Evolutionary conservation across 805 yeast genomes (phyloP).

Genomic region (Wickerhamomyces chambardii): DNA sequence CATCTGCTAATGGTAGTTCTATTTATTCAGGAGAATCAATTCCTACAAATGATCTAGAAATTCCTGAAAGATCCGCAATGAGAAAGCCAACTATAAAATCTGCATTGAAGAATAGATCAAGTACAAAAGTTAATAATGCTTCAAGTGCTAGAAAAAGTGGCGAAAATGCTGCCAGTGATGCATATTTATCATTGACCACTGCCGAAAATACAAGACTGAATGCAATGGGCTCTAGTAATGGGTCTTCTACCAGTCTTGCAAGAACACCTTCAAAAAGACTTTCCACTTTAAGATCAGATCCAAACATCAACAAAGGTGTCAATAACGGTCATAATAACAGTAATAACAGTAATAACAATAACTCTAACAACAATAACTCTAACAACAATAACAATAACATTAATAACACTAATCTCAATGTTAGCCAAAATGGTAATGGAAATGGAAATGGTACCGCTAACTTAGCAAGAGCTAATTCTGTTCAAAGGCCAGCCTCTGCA

Average conservation of each 20-base stretch:
- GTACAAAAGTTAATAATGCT: slow-evolving; percentile 14
- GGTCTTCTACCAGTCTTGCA: slow-evolving; percentile 6
- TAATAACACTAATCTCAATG: too few species aligned
- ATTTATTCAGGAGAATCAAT: slow-evolving; percentile 2
- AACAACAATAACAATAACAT: too few species aligned
- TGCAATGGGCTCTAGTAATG: slow-evolving; percentile 29
- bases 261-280: slow-evolving; percentile 20
- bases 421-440: too few species aligned
- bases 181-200: slow-evolving; percentile 60
- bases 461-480: neutral
- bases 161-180: slow-evolving; percentile 42
- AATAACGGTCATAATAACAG: too few species aligned
- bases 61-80: slow-evolving; percentile 25
- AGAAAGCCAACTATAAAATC: slow-evolving; percentile 25
- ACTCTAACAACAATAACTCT: too few species aligned
- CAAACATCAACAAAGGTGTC: neutral
- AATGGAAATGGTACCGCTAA: too few species aligned
- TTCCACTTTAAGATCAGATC: slow-evolving; percentile 16
- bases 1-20: neutral
- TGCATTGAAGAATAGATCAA: slow-evolving; percentile 24
- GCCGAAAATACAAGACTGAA: slow-evolving; percentile 74
- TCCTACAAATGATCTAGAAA: slow-evolving; percentile 8
- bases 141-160: slow-evolving; percentile 1
- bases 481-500: neutral
- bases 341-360: too few species aligned